Evolutionary conservation across 805 yeast genomes (phyloP), one percentile per base, ranked within the genome.

Genomic region (Candida rishiriensis): DNA sequence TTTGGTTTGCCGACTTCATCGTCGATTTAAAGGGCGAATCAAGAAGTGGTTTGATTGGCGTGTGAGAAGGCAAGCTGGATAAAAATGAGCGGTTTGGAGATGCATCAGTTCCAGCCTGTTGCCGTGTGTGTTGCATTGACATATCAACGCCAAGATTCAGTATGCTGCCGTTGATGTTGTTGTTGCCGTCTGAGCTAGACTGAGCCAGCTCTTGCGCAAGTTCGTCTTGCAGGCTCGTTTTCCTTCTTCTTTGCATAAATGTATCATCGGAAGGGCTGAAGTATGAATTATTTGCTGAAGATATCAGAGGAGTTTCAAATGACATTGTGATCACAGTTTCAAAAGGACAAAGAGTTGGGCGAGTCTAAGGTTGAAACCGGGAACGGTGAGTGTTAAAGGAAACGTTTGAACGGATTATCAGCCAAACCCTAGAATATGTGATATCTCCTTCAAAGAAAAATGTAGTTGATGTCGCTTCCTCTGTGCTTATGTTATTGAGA

Each of bases 41-140:
- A 14, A 62, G 56, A 28, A 65, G 50, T 17, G 67, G 62, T 41
- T 59, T 64, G 33, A 61, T 53, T 3, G 66, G 67, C 1, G 66
- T 55, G 36, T 55, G 46, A 3, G 59, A 46, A 3, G 55, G 38
- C 2, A 56, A 33, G 16, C 42, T 46, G 12, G 46, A 35, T 8
- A 47, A 43, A 3, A 48, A 33, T 8, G 48, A 39, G 2, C 33
- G 17, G 10, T 43, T 40, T 11, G 39, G 12, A 31, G 48, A 9
- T 4, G 28, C 28, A 45, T 15, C 32, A 42, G 4, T 21, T 29
- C 40, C 30, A 26, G 14, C 10, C 18, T 11, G 8, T 29, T 21
- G 21, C 21, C 16, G 28, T 21, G 7, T 21, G 7, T 21, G 26
- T 21, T 21, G 26, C 7, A 4, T 21, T 21, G 26, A 21, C 26